Evolutionary conservation across 2,329 filamentous ascomycete species (phyloP).

Genomic region (Alternaria sp.): DNA sequence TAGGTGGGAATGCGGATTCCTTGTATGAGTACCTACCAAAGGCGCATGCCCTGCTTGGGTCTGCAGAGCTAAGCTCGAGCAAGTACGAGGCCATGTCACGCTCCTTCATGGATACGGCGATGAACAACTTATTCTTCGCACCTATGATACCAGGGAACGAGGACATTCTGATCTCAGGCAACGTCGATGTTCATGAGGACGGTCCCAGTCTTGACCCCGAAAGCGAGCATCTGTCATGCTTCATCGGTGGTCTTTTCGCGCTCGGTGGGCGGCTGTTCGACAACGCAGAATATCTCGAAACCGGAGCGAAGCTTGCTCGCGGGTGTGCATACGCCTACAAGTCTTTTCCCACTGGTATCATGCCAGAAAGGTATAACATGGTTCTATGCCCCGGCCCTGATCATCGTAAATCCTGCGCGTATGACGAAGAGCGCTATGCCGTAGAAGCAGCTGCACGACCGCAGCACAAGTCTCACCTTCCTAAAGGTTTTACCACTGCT

Average conservation of each 20-base stretch:
- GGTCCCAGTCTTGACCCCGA: slow-evolving; percentile 54
- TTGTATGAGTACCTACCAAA: slow-evolving; percentile 52
- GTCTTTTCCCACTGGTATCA: slow-evolving; percentile 64
- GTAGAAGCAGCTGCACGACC: slow-evolving; percentile 24
- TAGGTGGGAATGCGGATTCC: slow-evolving; percentile 51
- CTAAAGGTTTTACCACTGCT: slow-evolving; percentile 58
- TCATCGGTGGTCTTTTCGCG: slow-evolving; percentile 69
- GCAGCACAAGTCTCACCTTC: slow-evolving; percentile 39
- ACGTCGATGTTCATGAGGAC: slow-evolving; percentile 39
- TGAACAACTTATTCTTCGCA: slow-evolving; percentile 59
- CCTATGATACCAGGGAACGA: slow-evolving; percentile 49
- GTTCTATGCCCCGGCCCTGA: slow-evolving; percentile 55
- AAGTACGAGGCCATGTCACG: slow-evolving; percentile 65
- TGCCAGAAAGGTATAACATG: slow-evolving; percentile 67
- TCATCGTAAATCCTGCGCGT: slow-evolving; percentile 56
- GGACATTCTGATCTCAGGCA: slow-evolving; percentile 46
- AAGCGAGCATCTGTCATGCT: slow-evolving; percentile 68
- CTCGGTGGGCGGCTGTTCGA: slow-evolving; percentile 66
- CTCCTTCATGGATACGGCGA: slow-evolving; percentile 55
- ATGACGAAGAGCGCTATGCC: slow-evolving; percentile 53
- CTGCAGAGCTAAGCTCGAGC: slow-evolving; percentile 57
- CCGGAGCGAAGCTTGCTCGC: slow-evolving; percentile 66
- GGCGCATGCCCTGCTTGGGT: slow-evolving; percentile 48
- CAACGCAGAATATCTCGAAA: slow-evolving; percentile 60
- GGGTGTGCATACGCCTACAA: slow-evolving; percentile 70